phyloP scores from a whole-genome alignment of 768 basidiomycete genomes.

The Amanita exitialis region DNA sequence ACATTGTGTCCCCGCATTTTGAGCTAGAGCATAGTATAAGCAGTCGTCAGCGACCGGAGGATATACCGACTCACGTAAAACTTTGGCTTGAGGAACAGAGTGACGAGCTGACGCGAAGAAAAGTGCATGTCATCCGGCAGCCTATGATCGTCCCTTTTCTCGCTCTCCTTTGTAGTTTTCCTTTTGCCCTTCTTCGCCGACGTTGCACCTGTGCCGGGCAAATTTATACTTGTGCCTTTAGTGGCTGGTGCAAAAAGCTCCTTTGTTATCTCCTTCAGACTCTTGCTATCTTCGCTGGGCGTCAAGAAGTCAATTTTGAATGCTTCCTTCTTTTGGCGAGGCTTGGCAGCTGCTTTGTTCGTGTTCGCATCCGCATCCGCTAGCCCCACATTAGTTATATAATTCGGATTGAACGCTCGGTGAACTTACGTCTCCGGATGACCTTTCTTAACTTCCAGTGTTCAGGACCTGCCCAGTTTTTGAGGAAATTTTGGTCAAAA shows the following conservation, averaged over 20 bases:
- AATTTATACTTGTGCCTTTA: slow-evolving; percentile 59
- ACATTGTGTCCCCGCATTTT: slow-evolving; percentile 78
- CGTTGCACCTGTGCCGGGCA: slow-evolving; percentile 43
- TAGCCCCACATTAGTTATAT: slow-evolving; percentile 5
- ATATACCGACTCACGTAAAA: slow-evolving; percentile 58
- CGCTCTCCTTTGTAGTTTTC: slow-evolving; percentile 36
- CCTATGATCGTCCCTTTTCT: slow-evolving; percentile 65
- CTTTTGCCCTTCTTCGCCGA: slow-evolving; percentile 35
- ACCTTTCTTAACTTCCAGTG: slow-evolving; percentile 92
- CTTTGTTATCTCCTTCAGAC: slow-evolving; percentile 49
- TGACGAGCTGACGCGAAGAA: slow-evolving; percentile 79
- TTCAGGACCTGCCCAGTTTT: slow-evolving; percentile 98
- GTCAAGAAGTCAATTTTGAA: slow-evolving; percentile 75
- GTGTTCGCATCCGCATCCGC: slow-evolving; percentile 24
- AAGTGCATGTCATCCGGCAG: slow-evolving; percentile 99
- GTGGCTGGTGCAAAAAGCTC: slow-evolving; percentile 72
- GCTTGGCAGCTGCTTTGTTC: slow-evolving; percentile 34
- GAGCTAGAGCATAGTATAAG: slow-evolving; percentile 37
- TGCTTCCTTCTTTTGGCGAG: slow-evolving; percentile 68
- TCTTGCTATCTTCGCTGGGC: slow-evolving; percentile 44
- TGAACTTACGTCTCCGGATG: slow-evolving; percentile 60
- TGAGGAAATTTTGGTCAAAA: slow-evolving; percentile 78
- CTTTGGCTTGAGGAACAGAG: slow-evolving; percentile 92
- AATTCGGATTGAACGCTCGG: not conserved
- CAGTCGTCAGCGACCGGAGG: not conserved